These are phyloP conservation scores for Penicillium manginii DNA, from an alignment of 495 filamentous ascomycete genomes.

Conservation along the genomic window DNA sequence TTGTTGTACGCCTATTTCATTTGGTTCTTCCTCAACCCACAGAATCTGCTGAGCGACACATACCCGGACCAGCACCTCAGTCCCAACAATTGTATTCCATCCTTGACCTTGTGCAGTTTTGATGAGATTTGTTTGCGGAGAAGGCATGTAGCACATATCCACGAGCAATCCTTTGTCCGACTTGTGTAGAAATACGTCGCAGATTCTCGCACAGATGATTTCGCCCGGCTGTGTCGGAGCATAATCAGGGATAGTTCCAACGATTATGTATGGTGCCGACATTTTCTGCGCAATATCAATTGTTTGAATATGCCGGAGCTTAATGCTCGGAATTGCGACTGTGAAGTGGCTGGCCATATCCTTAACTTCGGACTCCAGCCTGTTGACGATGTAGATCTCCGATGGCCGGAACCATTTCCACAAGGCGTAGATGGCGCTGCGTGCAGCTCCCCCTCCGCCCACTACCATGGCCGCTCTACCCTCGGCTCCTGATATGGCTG, in stretches of 20 bases:
- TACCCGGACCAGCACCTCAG: conserved; percentile 65
- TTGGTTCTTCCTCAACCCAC: conserved; percentile 13
- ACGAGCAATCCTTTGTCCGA: conserved; percentile 57
- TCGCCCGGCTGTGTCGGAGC: conserved; percentile 52
- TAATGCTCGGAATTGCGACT: neutral
- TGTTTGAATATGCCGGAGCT: conserved; percentile 50
- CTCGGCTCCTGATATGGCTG: conserved; percentile 34
- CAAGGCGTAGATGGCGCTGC: conserved; percentile 63
- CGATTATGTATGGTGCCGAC: conserved; percentile 52
- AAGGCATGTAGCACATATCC: conserved; percentile 73
- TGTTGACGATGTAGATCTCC: conserved; percentile 63
- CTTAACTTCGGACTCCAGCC: conserved; percentile 57
- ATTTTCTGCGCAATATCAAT: conserved; percentile 51
- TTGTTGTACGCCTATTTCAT: conserved; percentile 4
- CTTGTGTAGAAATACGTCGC: conserved; percentile 48
- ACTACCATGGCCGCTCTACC: conserved; percentile 52
- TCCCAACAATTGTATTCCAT: conserved; percentile 57
- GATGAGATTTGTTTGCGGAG: conserved; percentile 56
- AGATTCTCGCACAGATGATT: conserved; percentile 36
- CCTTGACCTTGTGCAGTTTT: conserved; percentile 48
- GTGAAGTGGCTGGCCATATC: conserved; percentile 52
- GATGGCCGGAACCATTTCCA: conserved; percentile 57
- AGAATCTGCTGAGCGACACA: conserved; percentile 56
- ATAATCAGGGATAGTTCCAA: conserved; percentile 64
- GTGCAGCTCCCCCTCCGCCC: conserved; percentile 62